These are phyloP conservation scores for Geum urbanum DNA, from an alignment of 306 rosid species.

Conservation along the genomic window DNA sequence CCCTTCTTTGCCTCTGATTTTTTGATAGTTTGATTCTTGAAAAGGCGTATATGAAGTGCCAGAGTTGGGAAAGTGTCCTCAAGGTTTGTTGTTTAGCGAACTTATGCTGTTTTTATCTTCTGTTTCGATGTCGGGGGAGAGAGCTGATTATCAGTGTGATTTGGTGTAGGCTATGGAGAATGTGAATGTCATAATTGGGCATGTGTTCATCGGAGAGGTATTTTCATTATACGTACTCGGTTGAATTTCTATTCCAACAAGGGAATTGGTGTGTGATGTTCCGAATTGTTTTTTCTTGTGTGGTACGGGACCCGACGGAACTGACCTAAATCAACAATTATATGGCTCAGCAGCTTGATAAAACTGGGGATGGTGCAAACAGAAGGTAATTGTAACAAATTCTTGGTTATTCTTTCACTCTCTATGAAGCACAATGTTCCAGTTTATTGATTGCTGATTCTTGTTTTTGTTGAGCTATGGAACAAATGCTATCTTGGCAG, in stretches of 20 bases:
- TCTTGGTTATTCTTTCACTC: not conserved
- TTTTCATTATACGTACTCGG: not conserved
- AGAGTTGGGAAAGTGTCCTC: constrained; percentile 67
- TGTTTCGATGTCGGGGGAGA: not conserved
- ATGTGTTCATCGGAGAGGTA: constrained; percentile 69
- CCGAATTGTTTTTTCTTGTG: not conserved
- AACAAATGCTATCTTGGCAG: constrained; percentile 74
- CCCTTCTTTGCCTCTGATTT: not conserved
- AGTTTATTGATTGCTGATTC: not conserved
- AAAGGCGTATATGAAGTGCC: constrained; percentile 69
- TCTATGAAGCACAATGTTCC: too few species aligned
- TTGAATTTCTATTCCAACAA: not conserved
- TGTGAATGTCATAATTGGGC: constrained; percentile 60
- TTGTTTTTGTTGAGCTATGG: constrained; percentile 47
- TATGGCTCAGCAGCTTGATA: constrained; percentile 79
- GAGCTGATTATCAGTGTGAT: constrained; percentile 4
- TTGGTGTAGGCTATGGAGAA: constrained; percentile 56
- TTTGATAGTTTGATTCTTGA: not conserved
- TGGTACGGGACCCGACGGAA: constrained; percentile 56
- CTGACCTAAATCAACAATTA: constrained; percentile 58
- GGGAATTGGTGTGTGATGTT: constrained; percentile 17
- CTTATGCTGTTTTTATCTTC: not conserved
- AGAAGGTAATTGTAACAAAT: constrained; percentile 41
- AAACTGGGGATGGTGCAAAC: constrained; percentile 93
- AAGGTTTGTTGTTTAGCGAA: constrained; percentile 33